phyloP scores from a whole-genome alignment of 306 rosid species.

The Lathyrus oleraceus region DNA sequence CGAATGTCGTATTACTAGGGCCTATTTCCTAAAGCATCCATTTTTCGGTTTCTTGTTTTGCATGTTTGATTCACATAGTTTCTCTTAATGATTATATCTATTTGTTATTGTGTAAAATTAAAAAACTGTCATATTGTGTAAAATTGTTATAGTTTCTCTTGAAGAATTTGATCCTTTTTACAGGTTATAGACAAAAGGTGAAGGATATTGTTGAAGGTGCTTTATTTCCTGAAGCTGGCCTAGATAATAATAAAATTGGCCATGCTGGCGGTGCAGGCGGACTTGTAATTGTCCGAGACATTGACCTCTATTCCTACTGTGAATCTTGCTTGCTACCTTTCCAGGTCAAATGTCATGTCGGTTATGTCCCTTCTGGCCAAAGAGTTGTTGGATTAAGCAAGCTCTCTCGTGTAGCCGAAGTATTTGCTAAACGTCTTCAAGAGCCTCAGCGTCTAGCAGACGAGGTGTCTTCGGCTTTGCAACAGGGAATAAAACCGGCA shows the following conservation, averaged over 20 bases:
- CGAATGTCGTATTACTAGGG: no score
- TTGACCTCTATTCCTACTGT: slow-evolving; percentile 80
- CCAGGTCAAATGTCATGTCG: slow-evolving; percentile 84
- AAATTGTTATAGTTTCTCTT: no score
- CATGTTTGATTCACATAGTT: background rate
- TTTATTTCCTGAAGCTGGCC: slow-evolving; percentile 88
- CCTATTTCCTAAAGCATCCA: no score
- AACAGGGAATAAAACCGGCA: slow-evolving; percentile 71
- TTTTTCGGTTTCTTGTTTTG: background rate
- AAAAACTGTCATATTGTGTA: no score
- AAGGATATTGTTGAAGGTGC: slow-evolving; percentile 90
- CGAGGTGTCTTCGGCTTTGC: slow-evolving; percentile 34
- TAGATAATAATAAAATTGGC: slow-evolving; percentile 60
- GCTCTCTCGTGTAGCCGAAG: slow-evolving; percentile 74
- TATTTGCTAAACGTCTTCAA: slow-evolving; percentile 48
- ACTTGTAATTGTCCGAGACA: slow-evolving; percentile 86
- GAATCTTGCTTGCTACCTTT: slow-evolving; percentile 94
- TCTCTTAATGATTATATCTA: background rate
- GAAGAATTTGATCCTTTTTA: slow-evolving; percentile 4
- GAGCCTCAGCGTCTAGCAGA: slow-evolving; percentile 59
- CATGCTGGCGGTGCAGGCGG: slow-evolving; percentile 98
- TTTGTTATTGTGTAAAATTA: background rate
- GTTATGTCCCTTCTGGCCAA: slow-evolving; percentile 83
- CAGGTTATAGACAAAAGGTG: slow-evolving; percentile 80
- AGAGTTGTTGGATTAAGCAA: slow-evolving; percentile 92